Conservation (phyloP, 2,329 filamentous ascomycete species). For the Clonostachys rosea region DNA sequence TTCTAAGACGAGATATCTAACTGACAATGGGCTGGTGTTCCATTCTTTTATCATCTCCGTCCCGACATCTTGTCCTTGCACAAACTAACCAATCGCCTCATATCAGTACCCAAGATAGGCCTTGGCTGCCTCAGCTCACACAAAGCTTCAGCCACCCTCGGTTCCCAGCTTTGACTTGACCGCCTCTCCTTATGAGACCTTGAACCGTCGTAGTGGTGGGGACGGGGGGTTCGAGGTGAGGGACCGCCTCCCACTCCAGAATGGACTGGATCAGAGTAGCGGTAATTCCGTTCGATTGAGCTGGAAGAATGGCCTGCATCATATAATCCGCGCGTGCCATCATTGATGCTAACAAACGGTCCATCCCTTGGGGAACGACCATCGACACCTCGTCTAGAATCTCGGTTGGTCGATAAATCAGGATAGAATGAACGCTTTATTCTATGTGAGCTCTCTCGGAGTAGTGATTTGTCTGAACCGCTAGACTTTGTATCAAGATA, state of each 20-base stretch:
- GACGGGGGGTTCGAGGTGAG: background rate
- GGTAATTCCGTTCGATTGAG: background rate
- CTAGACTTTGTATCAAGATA: too few relatives aligned
- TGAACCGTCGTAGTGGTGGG: background rate
- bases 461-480: too few relatives aligned
- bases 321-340: too few relatives aligned
- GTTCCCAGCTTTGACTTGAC: background rate
- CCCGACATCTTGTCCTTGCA: constrained; percentile 10
- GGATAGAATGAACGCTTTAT: too few relatives aligned
- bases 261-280: background rate
- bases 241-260: background rate
- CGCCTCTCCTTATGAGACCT: background rate
- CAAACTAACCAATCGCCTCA: constrained; percentile 1
- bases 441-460: too few relatives aligned
- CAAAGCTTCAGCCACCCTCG: background rate
- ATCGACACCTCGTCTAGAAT: too few relatives aligned
- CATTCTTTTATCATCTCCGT: background rate
- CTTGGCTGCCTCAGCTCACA: constrained; percentile 2
- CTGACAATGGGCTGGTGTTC: too few relatives aligned
- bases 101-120: constrained; percentile 1
- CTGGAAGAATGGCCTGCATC: background rate
- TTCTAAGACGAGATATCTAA: too few relatives aligned
- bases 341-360: too few relatives aligned
- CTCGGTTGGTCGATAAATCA: too few relatives aligned
- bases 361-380: too few relatives aligned